Percentiles rank a stretch among this genome's conserved stretches.
Evolutionary conservation across 129 eudicot species (phyloP).

Genomic region (Cynara cardunculus): DNA sequence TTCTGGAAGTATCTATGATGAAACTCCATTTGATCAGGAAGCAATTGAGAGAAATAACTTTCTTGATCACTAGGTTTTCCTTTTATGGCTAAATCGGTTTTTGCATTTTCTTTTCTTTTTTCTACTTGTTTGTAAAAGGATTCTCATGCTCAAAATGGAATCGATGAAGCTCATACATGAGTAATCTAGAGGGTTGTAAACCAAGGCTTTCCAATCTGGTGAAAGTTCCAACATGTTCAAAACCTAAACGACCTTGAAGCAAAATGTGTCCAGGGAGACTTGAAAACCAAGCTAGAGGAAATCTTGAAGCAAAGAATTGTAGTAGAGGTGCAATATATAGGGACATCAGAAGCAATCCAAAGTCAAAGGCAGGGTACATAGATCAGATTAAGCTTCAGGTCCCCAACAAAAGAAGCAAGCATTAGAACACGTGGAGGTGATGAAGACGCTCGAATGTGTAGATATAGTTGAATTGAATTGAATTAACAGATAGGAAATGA

Average conservation of each 20-base stretch:
- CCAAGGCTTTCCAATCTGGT: too few relatives aligned
- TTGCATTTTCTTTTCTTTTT: too few relatives aligned
- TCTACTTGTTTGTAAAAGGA: neutral
- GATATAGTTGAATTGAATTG: too few relatives aligned
- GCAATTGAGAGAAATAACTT: neutral
- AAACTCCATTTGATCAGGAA: neutral
- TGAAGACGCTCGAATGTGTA: neutral
- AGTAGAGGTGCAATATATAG: neutral
- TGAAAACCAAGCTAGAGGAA: neutral
- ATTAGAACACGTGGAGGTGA: neutral
- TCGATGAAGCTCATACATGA: too few relatives aligned
- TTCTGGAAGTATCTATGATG: too few relatives aligned
- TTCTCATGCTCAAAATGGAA: neutral
- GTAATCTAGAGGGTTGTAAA: neutral
- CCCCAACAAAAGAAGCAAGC: neutral
- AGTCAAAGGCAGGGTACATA: neutral
- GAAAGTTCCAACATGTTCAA: too few relatives aligned
- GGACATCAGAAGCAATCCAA: neutral
- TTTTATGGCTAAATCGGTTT: neutral
- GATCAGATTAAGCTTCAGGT: neutral
- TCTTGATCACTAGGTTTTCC: neutral
- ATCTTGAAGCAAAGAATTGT: neutral
- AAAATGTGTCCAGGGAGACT: neutral
- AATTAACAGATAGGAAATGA: too few relatives aligned
- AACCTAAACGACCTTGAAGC: too few relatives aligned